These are phyloP conservation scores for Jacaranda mimosifolia DNA, from an alignment of 257 asterid genomes.

Conservation along the genomic window DNA sequence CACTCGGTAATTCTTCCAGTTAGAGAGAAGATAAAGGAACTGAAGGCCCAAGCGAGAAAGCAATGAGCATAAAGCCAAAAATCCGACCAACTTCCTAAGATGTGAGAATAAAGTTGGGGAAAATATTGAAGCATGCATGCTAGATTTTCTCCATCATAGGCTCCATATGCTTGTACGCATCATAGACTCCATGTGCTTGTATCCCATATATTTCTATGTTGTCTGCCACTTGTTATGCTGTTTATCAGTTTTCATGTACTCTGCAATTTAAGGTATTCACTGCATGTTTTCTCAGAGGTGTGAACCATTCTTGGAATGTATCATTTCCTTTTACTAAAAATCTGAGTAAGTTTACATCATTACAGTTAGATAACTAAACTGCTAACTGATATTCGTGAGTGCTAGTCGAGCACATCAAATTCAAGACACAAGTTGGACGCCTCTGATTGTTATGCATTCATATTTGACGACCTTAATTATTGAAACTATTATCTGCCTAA, in stretches of 20 bases:
- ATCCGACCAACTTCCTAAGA: background rate
- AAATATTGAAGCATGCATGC: conserved; percentile 22
- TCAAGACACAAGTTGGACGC: background rate
- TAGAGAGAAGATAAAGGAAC: conserved; percentile 50
- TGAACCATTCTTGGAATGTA: background rate
- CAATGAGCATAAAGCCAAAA: conserved; percentile 24
- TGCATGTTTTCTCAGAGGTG: background rate
- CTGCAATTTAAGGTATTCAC: background rate
- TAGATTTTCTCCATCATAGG: background rate
- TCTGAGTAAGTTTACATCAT: background rate
- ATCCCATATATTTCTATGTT: background rate
- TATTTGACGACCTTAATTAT: no score
- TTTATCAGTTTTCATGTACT: conserved; percentile 13
- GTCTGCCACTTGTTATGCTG: conserved; percentile 5
- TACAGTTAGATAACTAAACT: background rate
- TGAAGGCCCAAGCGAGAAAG: conserved; percentile 39
- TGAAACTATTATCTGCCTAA: no score
- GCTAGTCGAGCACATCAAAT: background rate
- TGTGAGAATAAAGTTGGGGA: background rate
- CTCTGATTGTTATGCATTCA: background rate
- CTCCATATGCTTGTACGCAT: no score
- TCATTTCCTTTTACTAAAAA: background rate
- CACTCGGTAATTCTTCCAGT: conserved; percentile 50
- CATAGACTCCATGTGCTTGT: background rate
- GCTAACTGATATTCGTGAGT: background rate